phyloP scores from a whole-genome alignment of 768 basidiomycete genomes.

The Boletus rubroflammeus region DNA sequence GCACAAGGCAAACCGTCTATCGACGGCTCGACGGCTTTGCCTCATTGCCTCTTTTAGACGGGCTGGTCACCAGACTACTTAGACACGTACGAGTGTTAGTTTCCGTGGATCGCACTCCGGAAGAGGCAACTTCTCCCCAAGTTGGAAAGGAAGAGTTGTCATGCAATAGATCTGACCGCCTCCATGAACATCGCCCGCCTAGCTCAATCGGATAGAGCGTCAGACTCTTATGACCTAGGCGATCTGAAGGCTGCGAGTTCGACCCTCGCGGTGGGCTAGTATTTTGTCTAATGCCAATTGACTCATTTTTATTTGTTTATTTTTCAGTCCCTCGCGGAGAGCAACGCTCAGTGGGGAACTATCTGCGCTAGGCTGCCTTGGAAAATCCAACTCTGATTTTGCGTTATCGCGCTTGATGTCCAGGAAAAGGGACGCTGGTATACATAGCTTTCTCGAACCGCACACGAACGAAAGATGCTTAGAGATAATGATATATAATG shows the following conservation, averaged over 20 bases:
- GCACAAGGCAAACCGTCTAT: no score
- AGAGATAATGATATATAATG: slow-evolving; percentile 23
- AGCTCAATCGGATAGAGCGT: slow-evolving; percentile 69
- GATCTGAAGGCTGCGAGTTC: slow-evolving; percentile 63
- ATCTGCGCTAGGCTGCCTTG: background rate
- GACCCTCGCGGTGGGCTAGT: slow-evolving; percentile 61
- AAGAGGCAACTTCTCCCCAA: background rate
- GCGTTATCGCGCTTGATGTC: background rate
- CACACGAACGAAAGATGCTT: background rate
- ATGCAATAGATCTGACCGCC: no score
- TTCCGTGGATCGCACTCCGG: background rate
- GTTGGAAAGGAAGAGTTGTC: background rate
- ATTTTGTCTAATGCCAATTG: slow-evolving; percentile 7
- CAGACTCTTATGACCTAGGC: slow-evolving; percentile 53
- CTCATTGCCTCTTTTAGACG: no score
- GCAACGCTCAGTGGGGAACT: background rate
- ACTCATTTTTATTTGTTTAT: background rate
- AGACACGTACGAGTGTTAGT: no score
- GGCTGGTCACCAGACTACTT: no score
- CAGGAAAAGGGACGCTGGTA: background rate
- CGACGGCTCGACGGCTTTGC: no score
- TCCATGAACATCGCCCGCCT: slow-evolving; percentile 40
- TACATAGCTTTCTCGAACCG: background rate
- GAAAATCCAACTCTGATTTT: background rate
- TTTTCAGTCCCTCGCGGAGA: background rate